These are phyloP conservation scores for Exsudoporus frostii DNA, from an alignment of 768 basidiomycete species.

Conservation along the genomic window DNA sequence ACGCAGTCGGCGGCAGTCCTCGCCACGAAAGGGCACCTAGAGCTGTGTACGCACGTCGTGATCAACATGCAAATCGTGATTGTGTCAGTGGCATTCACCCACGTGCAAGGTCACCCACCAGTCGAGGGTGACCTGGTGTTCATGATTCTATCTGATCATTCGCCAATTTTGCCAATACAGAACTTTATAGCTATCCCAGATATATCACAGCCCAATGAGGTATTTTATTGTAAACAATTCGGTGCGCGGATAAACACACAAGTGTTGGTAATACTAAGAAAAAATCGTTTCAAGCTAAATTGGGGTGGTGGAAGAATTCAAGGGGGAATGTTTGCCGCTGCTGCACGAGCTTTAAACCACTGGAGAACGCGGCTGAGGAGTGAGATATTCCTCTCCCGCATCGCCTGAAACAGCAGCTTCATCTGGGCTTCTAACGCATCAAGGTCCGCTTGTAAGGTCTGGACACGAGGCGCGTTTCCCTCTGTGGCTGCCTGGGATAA, in stretches of 20 bases:
- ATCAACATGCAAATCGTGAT: not conserved
- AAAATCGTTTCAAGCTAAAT: not conserved
- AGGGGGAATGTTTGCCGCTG: not conserved
- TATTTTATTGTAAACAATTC: not conserved
- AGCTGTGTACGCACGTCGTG: too few species aligned
- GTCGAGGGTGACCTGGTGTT: not conserved
- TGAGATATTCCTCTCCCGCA: not conserved
- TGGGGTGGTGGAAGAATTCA: not conserved
- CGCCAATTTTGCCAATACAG: not conserved
- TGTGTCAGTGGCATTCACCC: not conserved
- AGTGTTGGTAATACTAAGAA: not conserved
- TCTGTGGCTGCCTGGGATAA: not conserved
- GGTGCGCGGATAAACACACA: not conserved
- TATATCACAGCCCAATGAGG: not conserved
- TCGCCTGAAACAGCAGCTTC: not conserved
- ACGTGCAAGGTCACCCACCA: too few species aligned
- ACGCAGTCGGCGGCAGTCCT: too few species aligned
- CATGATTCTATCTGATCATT: not conserved
- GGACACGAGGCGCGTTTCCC: not conserved
- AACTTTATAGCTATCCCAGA: not conserved
- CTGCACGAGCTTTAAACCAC: conserved; percentile 1
- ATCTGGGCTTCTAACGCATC: not conserved
- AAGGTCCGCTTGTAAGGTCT: conserved; percentile 1
- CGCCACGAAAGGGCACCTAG: too few species aligned
- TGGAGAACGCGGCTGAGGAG: not conserved